Evolutionary conservation across 805 yeast species (phyloP), one percentile per base, ranked within the genome.

Genomic region (Metschnikowia amazonensis): DNA sequence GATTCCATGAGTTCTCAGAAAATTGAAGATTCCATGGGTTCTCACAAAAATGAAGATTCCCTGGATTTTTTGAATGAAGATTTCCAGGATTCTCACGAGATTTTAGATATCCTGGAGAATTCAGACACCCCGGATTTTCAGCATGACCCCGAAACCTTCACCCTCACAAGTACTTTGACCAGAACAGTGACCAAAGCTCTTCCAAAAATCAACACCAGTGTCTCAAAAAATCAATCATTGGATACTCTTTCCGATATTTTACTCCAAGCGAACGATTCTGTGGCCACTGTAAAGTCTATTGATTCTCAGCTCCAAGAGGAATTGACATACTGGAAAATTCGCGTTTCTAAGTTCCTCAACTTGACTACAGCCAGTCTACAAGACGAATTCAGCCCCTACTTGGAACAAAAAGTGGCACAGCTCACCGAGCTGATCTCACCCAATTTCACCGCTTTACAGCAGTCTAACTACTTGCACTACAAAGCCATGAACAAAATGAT

Each of bases 331-430:
- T 72, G 74, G 72, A 63, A 60, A 35, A 28, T 42, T 5, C 66
- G 65, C 47, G 65, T 71, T 18, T 54, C 62, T 44, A 65, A 61
- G 36, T 63, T 74, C 6, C 51, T 69, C 35, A 56, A 60, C 18
- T 58, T 70, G 48, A 73, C 75, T 0, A 35, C 48, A n/a, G 47
- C 52, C 8, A 67, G 60, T 44, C 60, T 72, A 35, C 63, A 59
- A 14, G 37, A 42, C 18, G 74, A 69, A 27, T 65, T 68, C 55
- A 51, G 54, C 21, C 67, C 68, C 0, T 48, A 49, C 8, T 47
- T 69, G 14, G 57, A 62, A 13, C 30, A 27, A 1, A 52, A 54
- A 4, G 56, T 67, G 45, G 68, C 60, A 2, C 32, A 36, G 1
- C 52, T 69, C 25, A 60, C 61, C 39, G 57, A 58, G 10, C 44